These are phyloP conservation scores for Candida tropicalis DNA, from an alignment of 1,139 yeast species.

Conservation along the genomic window DNA sequence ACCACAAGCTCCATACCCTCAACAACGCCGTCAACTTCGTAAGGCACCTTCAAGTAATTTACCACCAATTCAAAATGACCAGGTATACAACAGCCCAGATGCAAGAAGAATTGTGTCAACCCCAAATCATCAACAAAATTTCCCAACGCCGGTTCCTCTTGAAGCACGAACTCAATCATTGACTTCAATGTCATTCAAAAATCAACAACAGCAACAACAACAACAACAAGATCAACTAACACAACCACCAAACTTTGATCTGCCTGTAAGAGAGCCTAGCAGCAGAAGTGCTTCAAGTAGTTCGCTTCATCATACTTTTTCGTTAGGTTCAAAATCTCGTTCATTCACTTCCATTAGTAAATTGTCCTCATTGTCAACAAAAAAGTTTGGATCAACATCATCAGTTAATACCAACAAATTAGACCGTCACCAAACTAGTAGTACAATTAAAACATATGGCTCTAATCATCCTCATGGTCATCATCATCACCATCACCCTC, in stretches of 20 bases:
- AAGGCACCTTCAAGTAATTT: conserved; percentile 19
- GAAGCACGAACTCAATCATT: conserved; percentile 28
- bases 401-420: conserved; percentile 29
- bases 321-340: conserved; percentile 44
- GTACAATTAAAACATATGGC: conserved; percentile 10
- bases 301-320: conserved; percentile 38
- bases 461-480: conserved; percentile 23
- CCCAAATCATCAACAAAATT: conserved; percentile 21
- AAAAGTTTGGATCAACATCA: conserved; percentile 41
- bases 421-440: conserved; percentile 36
- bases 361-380: conserved; percentile 45
- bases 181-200: conserved; percentile 24
- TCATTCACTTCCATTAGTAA: conserved; percentile 48
- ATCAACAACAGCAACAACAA: conserved; percentile 10
- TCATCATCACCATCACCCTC: conserved; percentile 23
- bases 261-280: conserved; percentile 10
- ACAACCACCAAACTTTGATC: conserved; percentile 14
- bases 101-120: conserved; percentile 29
- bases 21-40: conserved; percentile 12
- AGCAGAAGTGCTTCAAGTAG: conserved; percentile 22
- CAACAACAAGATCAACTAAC: conserved; percentile 17
- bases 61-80: conserved; percentile 25
- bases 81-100: conserved; percentile 14
- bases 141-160: conserved; percentile 13
- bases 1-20: conserved; percentile 10